Conservation (phyloP, 1,139 yeast genomes). For the Yamadazyma diospyri region DNA sequence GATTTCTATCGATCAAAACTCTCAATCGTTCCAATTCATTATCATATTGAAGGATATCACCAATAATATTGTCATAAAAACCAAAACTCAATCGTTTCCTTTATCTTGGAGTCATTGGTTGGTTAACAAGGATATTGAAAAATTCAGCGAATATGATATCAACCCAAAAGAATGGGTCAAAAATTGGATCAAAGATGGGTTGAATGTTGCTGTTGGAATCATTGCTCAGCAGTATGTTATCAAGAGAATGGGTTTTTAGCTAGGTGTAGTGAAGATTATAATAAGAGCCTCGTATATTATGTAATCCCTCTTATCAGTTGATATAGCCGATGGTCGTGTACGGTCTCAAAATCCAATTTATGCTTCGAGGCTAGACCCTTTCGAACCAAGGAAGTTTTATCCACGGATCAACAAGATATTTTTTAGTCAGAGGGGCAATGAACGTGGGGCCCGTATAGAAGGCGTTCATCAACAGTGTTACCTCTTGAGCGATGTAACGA, state of each 20-base stretch:
- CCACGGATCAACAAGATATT: too few relatives aligned
- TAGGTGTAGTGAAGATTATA: too few relatives aligned
- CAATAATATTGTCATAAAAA: slow-evolving; percentile 68
- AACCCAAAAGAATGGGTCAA: slow-evolving; percentile 97
- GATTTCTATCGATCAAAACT: slow-evolving; percentile 38
- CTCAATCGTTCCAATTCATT: slow-evolving; percentile 55
- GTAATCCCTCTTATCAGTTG: too few relatives aligned
- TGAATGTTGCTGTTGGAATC: slow-evolving; percentile 76
- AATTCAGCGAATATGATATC: slow-evolving; percentile 33
- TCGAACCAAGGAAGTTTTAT: too few relatives aligned
- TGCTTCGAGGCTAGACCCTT: too few relatives aligned
- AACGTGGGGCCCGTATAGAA: too few relatives aligned
- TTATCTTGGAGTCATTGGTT: slow-evolving; percentile 86
- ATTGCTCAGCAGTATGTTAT: slow-evolving; percentile 89
- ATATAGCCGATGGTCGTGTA: too few relatives aligned
- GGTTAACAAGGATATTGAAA: slow-evolving; percentile 43
- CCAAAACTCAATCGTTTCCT: slow-evolving; percentile 89
- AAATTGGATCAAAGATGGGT: slow-evolving; percentile 85
- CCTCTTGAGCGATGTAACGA: too few relatives aligned
- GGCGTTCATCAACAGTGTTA: too few relatives aligned
- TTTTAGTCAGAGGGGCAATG: too few relatives aligned
- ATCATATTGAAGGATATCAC: slow-evolving; percentile 73
- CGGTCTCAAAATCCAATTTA: too few relatives aligned
- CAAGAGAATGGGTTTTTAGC: slow-evolving; percentile 76
- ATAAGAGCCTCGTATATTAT: too few relatives aligned